Evolutionary conservation across 2,329 filamentous ascomycete species (phyloP), one percentile per base, ranked within the genome.

Genomic region (Scedosporium minutisporum): DNA sequence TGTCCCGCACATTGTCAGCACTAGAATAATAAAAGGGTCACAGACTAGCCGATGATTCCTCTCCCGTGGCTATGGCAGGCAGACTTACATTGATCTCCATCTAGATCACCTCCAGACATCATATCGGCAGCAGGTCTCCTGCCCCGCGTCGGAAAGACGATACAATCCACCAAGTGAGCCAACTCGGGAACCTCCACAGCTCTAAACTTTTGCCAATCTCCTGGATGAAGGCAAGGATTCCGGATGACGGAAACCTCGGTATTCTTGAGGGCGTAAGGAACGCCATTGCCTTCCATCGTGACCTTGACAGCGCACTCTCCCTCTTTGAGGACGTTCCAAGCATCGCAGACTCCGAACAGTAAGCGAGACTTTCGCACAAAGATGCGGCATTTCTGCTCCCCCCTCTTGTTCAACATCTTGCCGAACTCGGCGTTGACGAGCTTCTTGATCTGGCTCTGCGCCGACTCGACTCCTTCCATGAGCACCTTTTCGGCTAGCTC

Each of bases 91-190:
- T 67, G 74, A 65, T 77, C 74, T 4, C 75, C 75, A 61, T 77
- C 75, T 3, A 77, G 66, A 67, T 77, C 75, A 14, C 75, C 75
- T 1, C 75, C 75, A 18, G 75, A 77, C 75, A 77, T 77, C 60
- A 76, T 65, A 65, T 77, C 75, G 4, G 75, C 74, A 6, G 71
- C 71, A 6, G 75, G 74, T 51, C 75, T 65, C 25, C 67, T 70
- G 6, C 75, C 75, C 59, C 66, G 63, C 1, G 71, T 72, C 4
- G 75, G 67, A 63, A 77, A 77, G 9, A 77, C 73, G 51, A 77
- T 76, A 64, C 75, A 77, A 63, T 77, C 75, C 6, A 72, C 69
- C 12, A 77, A 66, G 60, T 77, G 74, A 7, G 70, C 65, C 23
- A 76, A 67, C 60, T 76, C 73, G 1, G 68, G 68, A 6, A 67